phyloP scores from a whole-genome alignment of 306 rosid species.

The Prunus mongolica region DNA sequence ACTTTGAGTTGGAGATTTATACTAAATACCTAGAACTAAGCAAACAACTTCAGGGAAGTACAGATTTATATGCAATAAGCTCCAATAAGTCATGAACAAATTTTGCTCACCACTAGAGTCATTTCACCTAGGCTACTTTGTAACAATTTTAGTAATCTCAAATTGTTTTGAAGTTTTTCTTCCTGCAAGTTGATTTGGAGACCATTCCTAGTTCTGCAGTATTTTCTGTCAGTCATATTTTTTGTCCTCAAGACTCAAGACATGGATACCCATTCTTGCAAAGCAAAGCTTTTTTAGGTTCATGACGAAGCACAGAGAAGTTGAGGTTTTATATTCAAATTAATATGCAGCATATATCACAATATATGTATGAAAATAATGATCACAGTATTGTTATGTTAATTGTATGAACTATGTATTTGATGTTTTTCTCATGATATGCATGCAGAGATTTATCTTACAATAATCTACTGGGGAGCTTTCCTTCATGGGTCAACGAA shows the following conservation, averaged over 20 bases:
- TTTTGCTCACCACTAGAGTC: not conserved
- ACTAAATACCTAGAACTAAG: not conserved
- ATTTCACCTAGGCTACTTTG: too few species aligned
- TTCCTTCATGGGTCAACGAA: constrained; percentile 71
- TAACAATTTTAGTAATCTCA: not conserved
- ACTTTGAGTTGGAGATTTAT: not conserved
- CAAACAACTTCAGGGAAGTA: not conserved
- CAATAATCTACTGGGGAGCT: constrained; percentile 62
- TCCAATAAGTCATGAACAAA: not conserved
- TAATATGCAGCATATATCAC: not conserved
- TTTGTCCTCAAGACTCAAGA: not conserved
- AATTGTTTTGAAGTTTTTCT: not conserved
- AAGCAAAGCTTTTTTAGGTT: not conserved
- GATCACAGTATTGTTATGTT: not conserved
- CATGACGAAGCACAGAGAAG: not conserved
- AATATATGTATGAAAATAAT: not conserved
- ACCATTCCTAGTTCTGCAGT: not conserved
- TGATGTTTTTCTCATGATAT: constrained; percentile 11
- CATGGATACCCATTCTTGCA: not conserved
- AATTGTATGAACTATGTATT: not conserved
- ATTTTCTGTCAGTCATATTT: not conserved
- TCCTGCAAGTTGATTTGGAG: constrained; percentile 6
- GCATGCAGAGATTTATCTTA: constrained; percentile 78
- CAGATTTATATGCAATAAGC: not conserved
- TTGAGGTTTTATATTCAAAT: not conserved